Evolutionary conservation across 177 flowering plant species (phyloP).

Genomic region (Tripterygium wilfordii): DNA sequence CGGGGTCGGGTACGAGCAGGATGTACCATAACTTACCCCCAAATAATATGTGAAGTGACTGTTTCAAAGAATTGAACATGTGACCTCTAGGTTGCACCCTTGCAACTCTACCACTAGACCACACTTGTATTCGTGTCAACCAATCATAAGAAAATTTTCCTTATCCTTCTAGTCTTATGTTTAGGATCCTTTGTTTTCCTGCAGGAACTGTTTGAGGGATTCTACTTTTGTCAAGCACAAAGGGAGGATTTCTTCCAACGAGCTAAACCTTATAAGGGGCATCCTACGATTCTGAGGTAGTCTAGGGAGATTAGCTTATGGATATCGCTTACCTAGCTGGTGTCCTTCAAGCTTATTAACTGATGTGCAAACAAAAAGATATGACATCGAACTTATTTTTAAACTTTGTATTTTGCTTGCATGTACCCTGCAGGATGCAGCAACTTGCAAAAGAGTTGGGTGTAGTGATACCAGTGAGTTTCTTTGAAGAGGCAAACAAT

Average conservation of each 20-base stretch:
- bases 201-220: conserved; percentile 96
- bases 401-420: background rate
- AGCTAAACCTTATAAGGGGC: conserved; percentile 82
- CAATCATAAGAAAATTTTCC: no score
- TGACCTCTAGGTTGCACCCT: no score
- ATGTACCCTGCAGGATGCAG: conserved; percentile 62
- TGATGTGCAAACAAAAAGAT: no score
- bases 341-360: background rate
- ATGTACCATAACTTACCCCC: no score
- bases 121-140: no score
- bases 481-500: conserved; percentile 97
- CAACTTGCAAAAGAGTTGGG: conserved; percentile 91
- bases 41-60: no score
- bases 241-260: conserved; percentile 81
- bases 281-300: conserved; percentile 78
- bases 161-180: no score
- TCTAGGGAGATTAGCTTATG: background rate
- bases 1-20: no score
- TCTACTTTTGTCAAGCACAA: conserved; percentile 99
- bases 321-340: background rate
- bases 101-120: no score
- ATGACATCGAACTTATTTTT: no score
- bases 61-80: no score
- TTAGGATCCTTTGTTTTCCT: no score
- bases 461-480: conserved; percentile 94